Evolutionary conservation across 2,329 filamentous ascomycete genomes (phyloP).

Genomic region (Beauveria bassiana): DNA sequence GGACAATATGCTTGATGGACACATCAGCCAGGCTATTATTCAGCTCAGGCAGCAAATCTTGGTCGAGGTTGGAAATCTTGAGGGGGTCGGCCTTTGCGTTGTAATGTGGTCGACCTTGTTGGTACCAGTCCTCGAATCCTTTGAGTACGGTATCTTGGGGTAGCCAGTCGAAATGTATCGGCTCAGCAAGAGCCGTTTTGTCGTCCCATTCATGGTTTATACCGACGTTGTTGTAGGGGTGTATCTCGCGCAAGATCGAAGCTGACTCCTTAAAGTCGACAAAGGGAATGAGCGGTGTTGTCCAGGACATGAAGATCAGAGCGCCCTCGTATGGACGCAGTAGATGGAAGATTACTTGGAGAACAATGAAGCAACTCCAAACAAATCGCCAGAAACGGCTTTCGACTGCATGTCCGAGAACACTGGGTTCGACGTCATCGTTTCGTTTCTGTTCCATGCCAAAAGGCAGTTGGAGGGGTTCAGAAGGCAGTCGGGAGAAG

Average conservation of each 20-base stretch:
- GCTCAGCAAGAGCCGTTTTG: constrained; percentile 18
- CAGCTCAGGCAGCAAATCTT: constrained; percentile 23
- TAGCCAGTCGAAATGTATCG: constrained; percentile 19
- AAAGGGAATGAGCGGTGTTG: constrained; percentile 25
- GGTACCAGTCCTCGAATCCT: constrained; percentile 24
- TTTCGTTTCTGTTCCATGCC: neutral
- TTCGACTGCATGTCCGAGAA: neutral
- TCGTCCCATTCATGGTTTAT: constrained; percentile 23
- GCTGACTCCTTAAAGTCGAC: constrained; percentile 27
- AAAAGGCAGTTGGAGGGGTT: neutral
- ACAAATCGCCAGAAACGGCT: constrained; percentile 12
- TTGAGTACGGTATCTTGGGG: constrained; percentile 15
- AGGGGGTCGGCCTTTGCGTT: constrained; percentile 29
- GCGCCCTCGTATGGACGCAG: constrained; percentile 25
- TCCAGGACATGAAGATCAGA: constrained; percentile 29
- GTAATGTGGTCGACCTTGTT: constrained; percentile 22
- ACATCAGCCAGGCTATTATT: constrained; percentile 20
- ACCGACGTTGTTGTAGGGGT: constrained; percentile 19
- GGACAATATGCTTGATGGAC: constrained; percentile 34
- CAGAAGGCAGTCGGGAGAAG: neutral
- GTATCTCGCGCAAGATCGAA: constrained; percentile 21
- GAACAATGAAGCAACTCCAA: constrained; percentile 11
- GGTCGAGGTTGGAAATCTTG: constrained; percentile 31
- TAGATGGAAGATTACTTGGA: constrained; percentile 19
- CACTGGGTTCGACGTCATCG: neutral